A percentile compares a stretch with the other conserved stretches of the same genome.
phyloP scores from a whole-genome alignment of 2,329 filamentous ascomycete genomes.

The Sporothrix globosa region DNA sequence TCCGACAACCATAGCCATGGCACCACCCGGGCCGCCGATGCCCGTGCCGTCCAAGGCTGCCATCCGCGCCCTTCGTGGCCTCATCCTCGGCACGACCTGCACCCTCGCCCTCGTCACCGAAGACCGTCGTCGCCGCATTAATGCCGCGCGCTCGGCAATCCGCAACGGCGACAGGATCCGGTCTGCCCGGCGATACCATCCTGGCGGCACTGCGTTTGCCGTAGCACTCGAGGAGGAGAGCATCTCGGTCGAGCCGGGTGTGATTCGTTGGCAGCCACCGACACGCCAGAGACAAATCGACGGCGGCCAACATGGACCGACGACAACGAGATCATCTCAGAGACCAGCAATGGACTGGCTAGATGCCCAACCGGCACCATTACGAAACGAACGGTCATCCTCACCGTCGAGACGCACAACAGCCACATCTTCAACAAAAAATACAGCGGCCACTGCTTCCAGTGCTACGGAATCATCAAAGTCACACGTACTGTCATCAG shows the following conservation, averaged over 20 bases:
- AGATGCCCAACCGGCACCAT: neutral
- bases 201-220: slow-evolving; percentile 39
- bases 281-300: neutral
- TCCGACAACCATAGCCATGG: slow-evolving; percentile 27
- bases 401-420: neutral
- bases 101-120: slow-evolving; percentile 50
- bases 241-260: slow-evolving; percentile 26
- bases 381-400: neutral
- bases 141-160: slow-evolving; percentile 46
- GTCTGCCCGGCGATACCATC: slow-evolving; percentile 46
- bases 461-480: neutral
- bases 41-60: slow-evolving; percentile 52
- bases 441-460: too few species aligned
- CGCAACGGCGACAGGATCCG: slow-evolving; percentile 49
- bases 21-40: slow-evolving; percentile 43
- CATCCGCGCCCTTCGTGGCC: slow-evolving; percentile 50
- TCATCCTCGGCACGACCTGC: slow-evolving; percentile 52
- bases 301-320: neutral
- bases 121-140: slow-evolving; percentile 52
- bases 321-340: neutral
- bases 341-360: neutral
- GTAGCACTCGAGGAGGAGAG: slow-evolving; percentile 39
- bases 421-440: neutral
- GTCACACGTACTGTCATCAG: neutral
- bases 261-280: slow-evolving; percentile 25